phyloP scores from a whole-genome alignment of 192 early-diverging fungal genomes.

The Allomyces arbusculus region DNA sequence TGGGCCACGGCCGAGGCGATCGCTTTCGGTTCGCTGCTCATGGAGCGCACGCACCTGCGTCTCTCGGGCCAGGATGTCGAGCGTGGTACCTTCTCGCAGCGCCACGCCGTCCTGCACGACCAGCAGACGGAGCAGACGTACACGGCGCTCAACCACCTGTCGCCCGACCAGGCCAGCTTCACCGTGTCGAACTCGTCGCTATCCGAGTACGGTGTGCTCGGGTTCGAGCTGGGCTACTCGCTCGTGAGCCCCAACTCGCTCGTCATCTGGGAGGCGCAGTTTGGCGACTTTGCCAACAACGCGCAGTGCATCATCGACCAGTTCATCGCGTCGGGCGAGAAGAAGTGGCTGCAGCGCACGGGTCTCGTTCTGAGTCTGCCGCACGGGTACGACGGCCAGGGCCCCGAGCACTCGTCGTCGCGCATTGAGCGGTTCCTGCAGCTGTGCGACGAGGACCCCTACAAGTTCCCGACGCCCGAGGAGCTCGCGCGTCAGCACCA shows the following conservation, averaged over 20 bases:
- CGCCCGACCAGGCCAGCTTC: conserved; percentile 67
- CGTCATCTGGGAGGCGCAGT: conserved; percentile 95
- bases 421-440: conserved; percentile 91
- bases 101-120: conserved; percentile 91
- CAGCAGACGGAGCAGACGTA: conserved; percentile 68
- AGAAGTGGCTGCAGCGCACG: conserved; percentile 94
- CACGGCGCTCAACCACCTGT: conserved; percentile 68
- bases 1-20: conserved; percentile 89
- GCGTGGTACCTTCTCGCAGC: conserved; percentile 97
- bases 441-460: conserved; percentile 86
- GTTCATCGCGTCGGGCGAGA: conserved; percentile 86
- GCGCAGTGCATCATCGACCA: conserved; percentile 97
- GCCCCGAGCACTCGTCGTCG: conserved; percentile 91
- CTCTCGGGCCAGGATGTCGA: conserved; percentile 95
- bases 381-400: conserved; percentile 96
- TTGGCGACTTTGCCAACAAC: conserved; percentile 94
- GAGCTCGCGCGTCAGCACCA: conserved; percentile 81
- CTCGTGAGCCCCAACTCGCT: conserved; percentile 84
- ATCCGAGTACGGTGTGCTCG: conserved; percentile 85
- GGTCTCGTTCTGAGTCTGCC: conserved; percentile 84
- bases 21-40: conserved; percentile 75
- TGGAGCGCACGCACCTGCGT: conserved; percentile 75
- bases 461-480: conserved; percentile 51
- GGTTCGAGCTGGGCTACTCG: conserved; percentile 94
- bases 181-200: conserved; percentile 88